These are phyloP conservation scores for Cichorium intybus DNA, from an alignment of 140 eudicot species.

Conservation along the genomic window DNA sequence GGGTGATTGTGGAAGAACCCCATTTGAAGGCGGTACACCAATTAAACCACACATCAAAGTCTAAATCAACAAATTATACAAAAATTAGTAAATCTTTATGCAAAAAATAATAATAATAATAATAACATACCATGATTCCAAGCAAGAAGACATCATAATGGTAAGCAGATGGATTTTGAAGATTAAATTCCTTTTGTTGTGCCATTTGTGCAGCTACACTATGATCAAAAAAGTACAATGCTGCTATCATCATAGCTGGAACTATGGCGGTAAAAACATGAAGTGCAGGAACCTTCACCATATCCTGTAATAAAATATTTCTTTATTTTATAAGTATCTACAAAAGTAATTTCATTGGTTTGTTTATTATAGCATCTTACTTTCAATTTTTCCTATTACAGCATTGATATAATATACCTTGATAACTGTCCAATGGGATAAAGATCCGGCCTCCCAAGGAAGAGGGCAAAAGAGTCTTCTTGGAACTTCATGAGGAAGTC, in stretches of 20 bases:
- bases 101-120: background rate
- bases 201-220: conserved; percentile 97
- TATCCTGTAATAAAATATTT: conserved; percentile 55
- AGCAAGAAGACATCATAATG: conserved; percentile 84
- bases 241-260: conserved; percentile 90
- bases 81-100: conserved; percentile 6
- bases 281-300: conserved; percentile 58
- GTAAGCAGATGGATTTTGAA: conserved; percentile 81
- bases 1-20: conserved; percentile 95
- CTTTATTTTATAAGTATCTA: background rate
- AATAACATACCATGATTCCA: conserved; percentile 69
- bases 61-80: conserved; percentile 37
- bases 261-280: conserved; percentile 69
- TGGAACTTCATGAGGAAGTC: conserved; percentile 70
- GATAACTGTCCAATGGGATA: conserved; percentile 75
- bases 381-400: no score
- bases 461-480: conserved; percentile 77
- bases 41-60: conserved; percentile 90
- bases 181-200: conserved; percentile 85
- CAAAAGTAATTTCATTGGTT: no score
- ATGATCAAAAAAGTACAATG: conserved; percentile 89
- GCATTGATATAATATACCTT: conserved; percentile 37
- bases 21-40: conserved; percentile 93
- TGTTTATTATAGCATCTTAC: no score
- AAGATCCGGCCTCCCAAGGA: conserved; percentile 83